Evolutionary conservation across 139 green algal species (phyloP).

Genomic region (Gonium pectorale): DNA sequence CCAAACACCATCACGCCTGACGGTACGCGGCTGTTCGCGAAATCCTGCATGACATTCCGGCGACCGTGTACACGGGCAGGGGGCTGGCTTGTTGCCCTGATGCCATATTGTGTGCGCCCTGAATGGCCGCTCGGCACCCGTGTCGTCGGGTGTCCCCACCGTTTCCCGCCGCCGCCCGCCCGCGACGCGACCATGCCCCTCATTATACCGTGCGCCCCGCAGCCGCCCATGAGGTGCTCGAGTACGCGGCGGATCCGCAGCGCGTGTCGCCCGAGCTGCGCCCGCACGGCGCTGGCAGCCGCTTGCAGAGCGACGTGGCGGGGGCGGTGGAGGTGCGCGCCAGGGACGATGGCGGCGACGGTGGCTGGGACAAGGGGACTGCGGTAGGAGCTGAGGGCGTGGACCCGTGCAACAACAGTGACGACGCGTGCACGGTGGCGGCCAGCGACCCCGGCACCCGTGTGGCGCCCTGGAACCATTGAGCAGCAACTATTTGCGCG

Average conservation of each 20-base stretch:
- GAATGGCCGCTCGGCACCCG: too few species aligned
- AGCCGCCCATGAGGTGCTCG: not conserved
- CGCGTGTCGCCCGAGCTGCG: not conserved
- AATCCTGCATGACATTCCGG: too few species aligned
- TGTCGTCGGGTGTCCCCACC: too few species aligned
- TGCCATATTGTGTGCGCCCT: too few species aligned
- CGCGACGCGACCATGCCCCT: too few species aligned
- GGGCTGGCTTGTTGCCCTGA: too few species aligned
- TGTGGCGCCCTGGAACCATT: not conserved
- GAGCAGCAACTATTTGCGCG: too few species aligned
- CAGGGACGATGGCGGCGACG: not conserved
- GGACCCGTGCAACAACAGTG: not conserved
- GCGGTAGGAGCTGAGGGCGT: not conserved
- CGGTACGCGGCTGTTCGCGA: too few species aligned
- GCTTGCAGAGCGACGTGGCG: slow-evolving; percentile 5
- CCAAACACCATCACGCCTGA: not conserved
- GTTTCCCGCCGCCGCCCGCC: too few species aligned
- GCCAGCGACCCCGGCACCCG: not conserved
- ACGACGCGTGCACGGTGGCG: not conserved
- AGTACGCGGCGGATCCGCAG: not conserved
- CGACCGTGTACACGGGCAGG: too few species aligned
- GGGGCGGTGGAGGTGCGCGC: slow-evolving; percentile 5
- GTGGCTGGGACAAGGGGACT: not conserved
- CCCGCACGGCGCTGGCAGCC: not conserved
- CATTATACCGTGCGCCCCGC: not conserved